Evolutionary conservation across 2,329 filamentous ascomycete genomes (phyloP).

Genomic region (Pseudocercospora crystallina): DNA sequence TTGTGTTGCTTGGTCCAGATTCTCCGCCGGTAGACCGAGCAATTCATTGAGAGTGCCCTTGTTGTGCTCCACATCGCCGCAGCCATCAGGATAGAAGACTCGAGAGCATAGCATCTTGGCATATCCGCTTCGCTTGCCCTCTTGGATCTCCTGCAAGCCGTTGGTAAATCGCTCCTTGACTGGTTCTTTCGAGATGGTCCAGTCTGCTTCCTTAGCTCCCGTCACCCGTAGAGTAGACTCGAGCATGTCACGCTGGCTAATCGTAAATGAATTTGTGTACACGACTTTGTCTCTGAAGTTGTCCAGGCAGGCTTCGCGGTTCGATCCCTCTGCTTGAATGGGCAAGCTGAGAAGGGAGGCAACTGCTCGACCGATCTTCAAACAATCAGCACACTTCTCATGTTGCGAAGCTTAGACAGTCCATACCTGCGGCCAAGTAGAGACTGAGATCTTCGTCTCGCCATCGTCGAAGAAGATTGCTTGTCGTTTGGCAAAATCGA

Average conservation of each 20-base stretch:
- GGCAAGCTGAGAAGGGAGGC: constrained; percentile 43
- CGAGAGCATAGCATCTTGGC: constrained; percentile 47
- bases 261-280: constrained; percentile 56
- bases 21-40: constrained; percentile 60
- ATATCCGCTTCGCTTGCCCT: constrained; percentile 37
- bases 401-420: neutral
- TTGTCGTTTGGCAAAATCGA: constrained; percentile 36
- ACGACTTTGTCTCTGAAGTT: constrained; percentile 51
- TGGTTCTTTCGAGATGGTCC: constrained; percentile 55
- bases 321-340: constrained; percentile 14
- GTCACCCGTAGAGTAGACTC: constrained; percentile 59
- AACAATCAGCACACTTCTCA: neutral
- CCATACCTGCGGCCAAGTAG: constrained; percentile 56
- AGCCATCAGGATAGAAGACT: constrained; percentile 47
- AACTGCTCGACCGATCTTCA: constrained; percentile 49
- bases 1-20: constrained; percentile 55
- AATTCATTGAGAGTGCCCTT: constrained; percentile 50
- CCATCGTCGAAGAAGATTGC: constrained; percentile 55
- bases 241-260: constrained; percentile 66
- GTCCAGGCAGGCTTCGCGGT: constrained; percentile 10
- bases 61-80: constrained; percentile 40
- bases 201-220: constrained; percentile 59
- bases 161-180: constrained; percentile 50
- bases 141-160: constrained; percentile 47
- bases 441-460: constrained; percentile 55